phyloP scores from a whole-genome alignment of 148 eudicot species.

The Tetragonia tetragonoides region DNA sequence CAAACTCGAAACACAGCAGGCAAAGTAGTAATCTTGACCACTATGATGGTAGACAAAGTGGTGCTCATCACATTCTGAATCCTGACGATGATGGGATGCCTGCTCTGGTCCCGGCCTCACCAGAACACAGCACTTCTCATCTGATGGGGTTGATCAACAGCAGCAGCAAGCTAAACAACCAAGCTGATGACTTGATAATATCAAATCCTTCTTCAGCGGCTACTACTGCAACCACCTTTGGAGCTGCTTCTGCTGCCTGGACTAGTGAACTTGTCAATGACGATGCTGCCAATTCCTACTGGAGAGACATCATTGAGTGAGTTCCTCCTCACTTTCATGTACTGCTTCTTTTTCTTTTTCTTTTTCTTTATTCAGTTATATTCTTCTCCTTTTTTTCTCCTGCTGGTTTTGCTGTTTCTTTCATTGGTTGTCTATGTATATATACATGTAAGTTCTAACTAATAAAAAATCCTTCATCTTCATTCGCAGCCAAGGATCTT shows the following conservation, averaged over 20 bases:
- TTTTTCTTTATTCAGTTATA: neutral
- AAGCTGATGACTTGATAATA: slow-evolving; percentile 20
- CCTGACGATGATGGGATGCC: slow-evolving; percentile 29
- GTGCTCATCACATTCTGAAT: slow-evolving; percentile 4
- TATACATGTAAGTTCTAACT: too few relatives aligned
- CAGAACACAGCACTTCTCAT: slow-evolving; percentile 23
- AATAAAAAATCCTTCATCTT: neutral
- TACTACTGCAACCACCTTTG: slow-evolving; percentile 36
- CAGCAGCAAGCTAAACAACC: slow-evolving; percentile 11
- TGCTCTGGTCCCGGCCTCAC: slow-evolving; percentile 31
- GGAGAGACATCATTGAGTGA: slow-evolving; percentile 53
- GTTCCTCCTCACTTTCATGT: neutral
- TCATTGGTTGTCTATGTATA: neutral
- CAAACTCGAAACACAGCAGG: neutral
- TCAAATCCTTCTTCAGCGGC: slow-evolving; percentile 17
- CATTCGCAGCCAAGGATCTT: slow-evolving; percentile 41
- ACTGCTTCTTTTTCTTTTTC: neutral
- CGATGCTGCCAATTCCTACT: slow-evolving; percentile 43
- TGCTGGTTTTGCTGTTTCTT: neutral
- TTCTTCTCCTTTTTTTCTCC: neutral
- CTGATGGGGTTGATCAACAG: slow-evolving; percentile 7
- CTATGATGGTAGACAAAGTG: neutral
- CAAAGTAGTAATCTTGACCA: neutral
- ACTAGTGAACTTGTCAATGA: slow-evolving; percentile 35
- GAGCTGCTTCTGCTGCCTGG: slow-evolving; percentile 15